Evolutionary conservation across 1,284 basidiomycete genomes (phyloP), one percentile per base, ranked within the genome.

Genomic region (Schizophyllum amplum): DNA sequence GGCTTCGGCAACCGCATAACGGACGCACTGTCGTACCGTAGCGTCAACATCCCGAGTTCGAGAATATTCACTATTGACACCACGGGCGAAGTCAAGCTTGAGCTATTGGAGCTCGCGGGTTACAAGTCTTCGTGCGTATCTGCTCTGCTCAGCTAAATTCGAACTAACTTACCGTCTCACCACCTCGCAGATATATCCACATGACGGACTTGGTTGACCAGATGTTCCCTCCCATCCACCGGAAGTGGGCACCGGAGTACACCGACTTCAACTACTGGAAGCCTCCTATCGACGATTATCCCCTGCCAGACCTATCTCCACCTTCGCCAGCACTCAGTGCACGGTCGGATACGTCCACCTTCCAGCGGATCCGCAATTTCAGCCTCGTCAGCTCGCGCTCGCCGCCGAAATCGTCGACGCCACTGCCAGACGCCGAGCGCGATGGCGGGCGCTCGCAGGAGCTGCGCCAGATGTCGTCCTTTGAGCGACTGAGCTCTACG

Each of bases 181-280:
- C 49, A 24, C 48, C 54, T 25, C 15, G 48, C 58, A 88, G 89
- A 53, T 94, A 95, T 70, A 95, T 94, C 62, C 88, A 94, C 69
- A 98, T 96, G 94, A 98, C 96, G 17, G 96, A 99, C 70, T 82
- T 99, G 15, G 97, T 99, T 26, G 95, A 99, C 73, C 95, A 98
- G 70, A 96, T 98, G 87, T 99, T 99, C 77, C 97, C 97, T 24
- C 94, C 96, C 0, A 93, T 98, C 59, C 83, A 93, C 66, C 84
- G 86, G 55, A 92, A 91, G 67, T 88, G 87, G 77, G 83, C 86
- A 46, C 86, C 92, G 0, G 94, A 97, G 69, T 99, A 82, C 69
- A 98, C 94, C 20, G 96, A 99, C 71, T 96, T 98, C 78, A 98
- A 97, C 68, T 99, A 85, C 69, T 99, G 97, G 97, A 87, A 94